These are phyloP conservation scores for Tulasnella sp. DNA, from an alignment of 768 basidiomycete genomes.

Conservation along the genomic window DNA sequence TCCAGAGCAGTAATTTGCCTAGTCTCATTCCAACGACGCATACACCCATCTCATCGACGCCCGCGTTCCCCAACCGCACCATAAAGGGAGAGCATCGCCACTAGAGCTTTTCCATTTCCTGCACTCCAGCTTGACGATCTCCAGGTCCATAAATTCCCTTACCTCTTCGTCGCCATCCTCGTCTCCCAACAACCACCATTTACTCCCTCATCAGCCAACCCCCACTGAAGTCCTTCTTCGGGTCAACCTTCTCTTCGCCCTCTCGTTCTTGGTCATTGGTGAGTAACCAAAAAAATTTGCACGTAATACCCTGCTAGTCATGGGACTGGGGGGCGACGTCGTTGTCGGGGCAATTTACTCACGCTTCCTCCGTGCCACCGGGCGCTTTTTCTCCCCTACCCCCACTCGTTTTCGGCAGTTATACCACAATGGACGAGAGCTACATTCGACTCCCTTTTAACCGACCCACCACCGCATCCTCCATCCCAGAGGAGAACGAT, in stretches of 20 bases:
- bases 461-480: neutral
- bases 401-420: neutral
- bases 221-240: neutral
- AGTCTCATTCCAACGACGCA: neutral
- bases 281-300: neutral
- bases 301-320: neutral
- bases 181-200: neutral
- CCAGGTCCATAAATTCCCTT: neutral
- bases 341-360: neutral
- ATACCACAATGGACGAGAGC: neutral
- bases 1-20: neutral
- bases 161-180: neutral
- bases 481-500: neutral
- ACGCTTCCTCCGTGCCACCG: neutral
- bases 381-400: neutral
- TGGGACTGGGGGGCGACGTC: neutral
- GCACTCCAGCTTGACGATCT: neutral
- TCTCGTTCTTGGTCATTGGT: conserved; percentile 3
- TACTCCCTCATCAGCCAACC: neutral
- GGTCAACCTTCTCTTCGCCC: neutral
- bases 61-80: conserved; percentile 5
- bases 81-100: conserved; percentile 1
- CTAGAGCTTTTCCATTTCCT: neutral
- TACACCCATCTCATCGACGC: neutral
- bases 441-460: neutral